A percentile compares a stretch with the other conserved stretches of the same genome.
Conservation (phyloP, 1,284 basidiomycete genomes). For the Ceratorhiza oryzae-sativae region DNA sequence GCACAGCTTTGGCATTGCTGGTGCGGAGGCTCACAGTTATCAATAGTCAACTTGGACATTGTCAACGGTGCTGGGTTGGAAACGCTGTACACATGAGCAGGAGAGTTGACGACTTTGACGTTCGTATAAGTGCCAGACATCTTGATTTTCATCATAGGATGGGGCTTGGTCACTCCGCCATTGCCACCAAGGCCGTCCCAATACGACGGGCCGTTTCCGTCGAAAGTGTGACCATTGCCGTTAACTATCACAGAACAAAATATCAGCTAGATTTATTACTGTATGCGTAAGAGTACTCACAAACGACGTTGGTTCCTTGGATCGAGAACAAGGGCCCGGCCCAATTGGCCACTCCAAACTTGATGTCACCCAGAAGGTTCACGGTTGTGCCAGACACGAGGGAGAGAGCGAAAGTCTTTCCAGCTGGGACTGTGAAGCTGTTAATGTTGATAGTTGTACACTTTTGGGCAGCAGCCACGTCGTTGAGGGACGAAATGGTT, state of each 20-base stretch:
- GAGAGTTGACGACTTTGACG: conserved; percentile 58
- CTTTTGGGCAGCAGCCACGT: conserved; percentile 42
- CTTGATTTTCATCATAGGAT: conserved; percentile 57
- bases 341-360: conserved; percentile 56
- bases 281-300: conserved; percentile 47
- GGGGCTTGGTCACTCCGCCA: conserved; percentile 55
- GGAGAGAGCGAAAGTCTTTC: conserved; percentile 53
- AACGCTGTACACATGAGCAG: conserved; percentile 51
- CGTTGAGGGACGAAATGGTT: conserved; percentile 42
- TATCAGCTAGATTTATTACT: background rate
- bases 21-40: conserved; percentile 50
- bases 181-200: conserved; percentile 59
- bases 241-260: conserved; percentile 50
- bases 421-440: conserved; percentile 50
- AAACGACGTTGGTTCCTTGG: conserved; percentile 53
- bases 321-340: conserved; percentile 54
- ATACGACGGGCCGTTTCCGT: conserved; percentile 58
- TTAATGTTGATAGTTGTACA: conserved; percentile 45
- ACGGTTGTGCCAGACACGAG: conserved; percentile 56
- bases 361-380: conserved; percentile 59
- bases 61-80: conserved; percentile 50
- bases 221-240: conserved; percentile 57
- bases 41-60: conserved; percentile 51
- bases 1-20: background rate
- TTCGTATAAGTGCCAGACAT: conserved; percentile 61